Evolutionary conservation across 768 basidiomycete species (phyloP).

Genomic region (Leccinum obscurum): DNA sequence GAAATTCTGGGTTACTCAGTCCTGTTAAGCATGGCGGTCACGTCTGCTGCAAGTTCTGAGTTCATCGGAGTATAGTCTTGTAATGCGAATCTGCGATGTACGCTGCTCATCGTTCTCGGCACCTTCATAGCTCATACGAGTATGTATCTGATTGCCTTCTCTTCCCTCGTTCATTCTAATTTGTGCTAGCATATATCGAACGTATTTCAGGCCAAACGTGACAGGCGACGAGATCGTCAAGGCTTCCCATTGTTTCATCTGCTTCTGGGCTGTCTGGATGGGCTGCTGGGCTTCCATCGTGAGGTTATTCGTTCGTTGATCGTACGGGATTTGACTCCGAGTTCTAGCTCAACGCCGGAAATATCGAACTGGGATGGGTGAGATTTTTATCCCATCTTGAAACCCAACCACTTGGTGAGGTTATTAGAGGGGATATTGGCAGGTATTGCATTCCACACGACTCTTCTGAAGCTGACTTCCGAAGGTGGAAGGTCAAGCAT

Average conservation of each 20-base stretch:
- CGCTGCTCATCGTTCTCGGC: background rate
- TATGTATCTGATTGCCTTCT: constrained; percentile 16
- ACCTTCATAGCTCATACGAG: constrained; percentile 44
- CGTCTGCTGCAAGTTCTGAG: constrained; percentile 46
- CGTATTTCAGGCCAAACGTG: constrained; percentile 40
- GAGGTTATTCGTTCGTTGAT: constrained; percentile 2
- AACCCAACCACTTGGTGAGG: too few relatives aligned
- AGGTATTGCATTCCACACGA: too few relatives aligned
- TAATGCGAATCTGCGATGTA: background rate
- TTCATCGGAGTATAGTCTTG: constrained; percentile 36
- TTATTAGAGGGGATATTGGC: too few relatives aligned
- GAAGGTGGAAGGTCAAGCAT: too few relatives aligned
- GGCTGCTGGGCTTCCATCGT: constrained; percentile 43
- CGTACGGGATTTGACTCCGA: background rate
- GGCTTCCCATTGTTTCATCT: constrained; percentile 40
- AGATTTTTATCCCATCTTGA: constrained; percentile 5
- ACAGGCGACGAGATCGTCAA: constrained; percentile 40
- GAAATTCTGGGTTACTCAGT: background rate
- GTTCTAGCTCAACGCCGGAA: constrained; percentile 42
- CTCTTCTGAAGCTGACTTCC: too few relatives aligned
- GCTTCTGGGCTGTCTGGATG: constrained; percentile 47
- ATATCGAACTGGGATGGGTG: constrained; percentile 50
- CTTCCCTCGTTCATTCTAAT: background rate
- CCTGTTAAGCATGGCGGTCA: constrained; percentile 43
- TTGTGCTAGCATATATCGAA: constrained; percentile 35